Percentiles rank a stretch among this genome's conserved stretches.
These are phyloP conservation scores for Fusarium virguliforme DNA, from an alignment of 2,329 filamentous ascomycete species.

Conservation along the genomic window DNA sequence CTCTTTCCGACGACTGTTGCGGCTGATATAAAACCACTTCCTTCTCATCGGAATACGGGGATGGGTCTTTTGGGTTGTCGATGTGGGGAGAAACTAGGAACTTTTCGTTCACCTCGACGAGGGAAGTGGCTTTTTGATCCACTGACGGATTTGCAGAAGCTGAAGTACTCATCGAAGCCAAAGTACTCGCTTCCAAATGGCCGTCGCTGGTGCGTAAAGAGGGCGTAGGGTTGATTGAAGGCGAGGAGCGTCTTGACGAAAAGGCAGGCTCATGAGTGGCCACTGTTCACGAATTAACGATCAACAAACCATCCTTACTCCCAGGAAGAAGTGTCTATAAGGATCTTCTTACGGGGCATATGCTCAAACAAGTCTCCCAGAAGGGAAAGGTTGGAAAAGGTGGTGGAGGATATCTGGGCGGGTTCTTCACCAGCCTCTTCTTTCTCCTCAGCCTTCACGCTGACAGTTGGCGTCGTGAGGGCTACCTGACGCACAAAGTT, in stretches of 20 bases:
- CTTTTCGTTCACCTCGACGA: not conserved
- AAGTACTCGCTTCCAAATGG: not conserved
- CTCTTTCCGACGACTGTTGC: not conserved
- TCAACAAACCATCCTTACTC: not conserved
- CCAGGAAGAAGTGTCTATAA: no score
- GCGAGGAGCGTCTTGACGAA: not conserved
- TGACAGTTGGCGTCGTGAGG: not conserved
- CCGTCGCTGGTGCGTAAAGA: not conserved
- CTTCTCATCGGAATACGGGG: constrained; percentile 2
- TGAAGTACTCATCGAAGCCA: no score
- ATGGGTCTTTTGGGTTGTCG: not conserved
- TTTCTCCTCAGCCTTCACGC: not conserved
- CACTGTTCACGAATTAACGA: not conserved
- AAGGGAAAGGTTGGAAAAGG: not conserved
- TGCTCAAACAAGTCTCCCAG: not conserved
- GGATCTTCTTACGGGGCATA: not conserved
- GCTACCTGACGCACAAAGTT: constrained; percentile 3
- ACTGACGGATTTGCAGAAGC: rapidly evolving
- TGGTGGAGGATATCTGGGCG: not conserved
- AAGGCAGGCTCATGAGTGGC: not conserved
- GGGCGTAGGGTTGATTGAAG: not conserved
- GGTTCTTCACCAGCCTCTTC: not conserved
- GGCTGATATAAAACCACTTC: not conserved
- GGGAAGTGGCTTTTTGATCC: not conserved
- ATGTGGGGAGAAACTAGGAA: not conserved